phyloP scores from a whole-genome alignment of 1,284 basidiomycete species.

The Porogramme epimiltina region DNA sequence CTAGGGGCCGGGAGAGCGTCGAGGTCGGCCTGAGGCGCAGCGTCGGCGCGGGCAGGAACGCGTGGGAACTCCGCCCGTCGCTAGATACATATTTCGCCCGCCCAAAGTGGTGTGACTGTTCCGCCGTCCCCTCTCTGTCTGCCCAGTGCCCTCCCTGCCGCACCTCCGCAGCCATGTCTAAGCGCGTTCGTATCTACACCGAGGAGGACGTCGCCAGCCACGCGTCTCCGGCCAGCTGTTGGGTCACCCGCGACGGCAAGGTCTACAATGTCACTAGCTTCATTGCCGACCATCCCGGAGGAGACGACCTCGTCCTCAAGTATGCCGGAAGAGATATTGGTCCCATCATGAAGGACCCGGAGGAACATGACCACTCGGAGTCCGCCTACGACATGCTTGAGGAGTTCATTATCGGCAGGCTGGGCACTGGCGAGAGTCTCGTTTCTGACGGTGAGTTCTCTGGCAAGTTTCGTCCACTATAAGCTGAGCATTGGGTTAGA shows the following conservation, averaged over 20 bases:
- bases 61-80: conserved; percentile 15
- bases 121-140: conserved; percentile 7
- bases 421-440: conserved; percentile 76
- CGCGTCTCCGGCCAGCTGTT: conserved; percentile 61
- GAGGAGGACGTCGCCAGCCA: conserved; percentile 70
- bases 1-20: conserved; percentile 8
- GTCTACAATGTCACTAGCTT: conserved; percentile 83
- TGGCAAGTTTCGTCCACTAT: not conserved
- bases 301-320: conserved; percentile 80
- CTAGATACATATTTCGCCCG: conserved; percentile 6
- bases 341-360: conserved; percentile 78
- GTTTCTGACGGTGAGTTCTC: conserved; percentile 73
- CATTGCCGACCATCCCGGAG: conserved; percentile 82
- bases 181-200: conserved; percentile 72
- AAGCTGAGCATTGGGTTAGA: conserved; percentile 45
- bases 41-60: conserved; percentile 6
- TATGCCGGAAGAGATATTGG: conserved; percentile 87
- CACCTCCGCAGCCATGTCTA: conserved; percentile 46
- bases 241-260: conserved; percentile 72
- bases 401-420: conserved; percentile 81
- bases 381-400: conserved; percentile 92
- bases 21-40: conserved; percentile 6
- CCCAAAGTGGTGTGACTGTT: conserved; percentile 15
- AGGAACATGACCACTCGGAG: conserved; percentile 93
- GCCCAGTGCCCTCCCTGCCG: conserved; percentile 10